phyloP scores from a whole-genome alignment of 805 yeast species.

The Saccharomycopsis lassenensis region DNA sequence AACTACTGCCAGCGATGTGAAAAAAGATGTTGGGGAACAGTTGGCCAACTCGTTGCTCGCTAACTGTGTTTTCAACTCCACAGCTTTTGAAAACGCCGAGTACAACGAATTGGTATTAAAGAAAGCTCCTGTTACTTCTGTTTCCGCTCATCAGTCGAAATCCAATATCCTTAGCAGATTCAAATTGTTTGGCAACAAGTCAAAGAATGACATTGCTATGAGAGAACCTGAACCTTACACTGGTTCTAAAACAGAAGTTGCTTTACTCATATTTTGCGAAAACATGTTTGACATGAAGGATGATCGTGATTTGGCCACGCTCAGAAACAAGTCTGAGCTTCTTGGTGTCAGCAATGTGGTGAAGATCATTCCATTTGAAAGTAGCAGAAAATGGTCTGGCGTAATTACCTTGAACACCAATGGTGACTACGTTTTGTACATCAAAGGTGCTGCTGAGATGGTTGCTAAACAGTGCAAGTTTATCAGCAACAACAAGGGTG shows the following conservation, averaged over 20 bases:
- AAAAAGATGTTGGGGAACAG: constrained; percentile 6
- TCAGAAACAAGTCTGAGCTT: constrained; percentile 28
- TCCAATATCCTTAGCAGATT: too few relatives aligned
- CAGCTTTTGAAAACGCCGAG: constrained; percentile 73
- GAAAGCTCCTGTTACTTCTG: too few relatives aligned
- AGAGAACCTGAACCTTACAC: constrained; percentile 47
- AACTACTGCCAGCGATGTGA: constrained; percentile 19
- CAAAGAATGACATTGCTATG: too few relatives aligned
- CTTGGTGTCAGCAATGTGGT: constrained; percentile 34
- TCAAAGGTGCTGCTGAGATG: constrained; percentile 95
- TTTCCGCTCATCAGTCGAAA: too few relatives aligned
- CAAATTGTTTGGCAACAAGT: too few relatives aligned
- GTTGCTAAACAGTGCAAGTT: constrained; percentile 25
- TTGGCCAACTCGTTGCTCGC: constrained; percentile 27
- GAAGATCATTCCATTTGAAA: constrained; percentile 83
- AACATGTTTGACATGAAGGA: constrained; percentile 39
- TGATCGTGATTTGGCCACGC: constrained; percentile 33
- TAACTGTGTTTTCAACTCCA: constrained; percentile 69
- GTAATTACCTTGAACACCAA: constrained; percentile 41
- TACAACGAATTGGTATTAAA: constrained; percentile 18
- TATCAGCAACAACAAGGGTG: constrained; percentile 7
- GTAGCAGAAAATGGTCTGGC: constrained; percentile 89
- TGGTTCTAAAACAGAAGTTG: constrained; percentile 94
- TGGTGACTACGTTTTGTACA: constrained; percentile 41
- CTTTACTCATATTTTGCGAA: constrained; percentile 61